A percentile compares a stretch with the other conserved stretches of the same genome.
Evolutionary conservation across 768 basidiomycete genomes (phyloP).

Genomic region (Strobilomyces dryophilus): DNA sequence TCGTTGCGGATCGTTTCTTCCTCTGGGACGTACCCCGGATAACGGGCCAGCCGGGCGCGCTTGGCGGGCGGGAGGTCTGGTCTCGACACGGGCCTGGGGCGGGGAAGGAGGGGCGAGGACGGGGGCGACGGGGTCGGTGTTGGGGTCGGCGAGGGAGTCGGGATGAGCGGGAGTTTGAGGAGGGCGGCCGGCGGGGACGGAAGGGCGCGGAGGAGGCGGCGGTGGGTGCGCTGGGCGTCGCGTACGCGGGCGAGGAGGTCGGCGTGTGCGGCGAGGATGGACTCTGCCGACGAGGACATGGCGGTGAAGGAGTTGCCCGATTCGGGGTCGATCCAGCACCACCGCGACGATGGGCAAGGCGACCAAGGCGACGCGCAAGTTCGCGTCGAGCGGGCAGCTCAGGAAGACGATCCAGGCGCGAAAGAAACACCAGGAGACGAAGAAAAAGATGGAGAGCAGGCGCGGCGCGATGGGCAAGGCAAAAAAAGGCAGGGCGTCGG

Average conservation of each 20-base stretch:
- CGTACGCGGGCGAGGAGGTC: conserved; percentile 56
- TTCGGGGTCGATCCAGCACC: conserved; percentile 1
- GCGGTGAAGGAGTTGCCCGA: conserved; percentile 14
- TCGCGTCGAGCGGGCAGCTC: conserved; percentile 82
- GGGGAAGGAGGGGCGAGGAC: conserved; percentile 38
- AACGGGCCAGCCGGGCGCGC: conserved; percentile 64
- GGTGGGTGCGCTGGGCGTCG: conserved; percentile 49
- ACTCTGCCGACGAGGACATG: conserved; percentile 39
- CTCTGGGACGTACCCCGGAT: conserved; percentile 81
- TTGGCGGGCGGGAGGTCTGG: conserved; percentile 65
- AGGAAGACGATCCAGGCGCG: conserved; percentile 82
- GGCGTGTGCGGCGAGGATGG: conserved; percentile 56
- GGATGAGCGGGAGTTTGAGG: conserved; percentile 53
- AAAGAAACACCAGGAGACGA: conserved; percentile 73
- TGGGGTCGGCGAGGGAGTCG: conserved; percentile 44
- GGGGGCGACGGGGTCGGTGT: conserved; percentile 49
- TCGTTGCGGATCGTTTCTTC: conserved; percentile 98
- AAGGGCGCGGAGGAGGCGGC: conserved; percentile 52
- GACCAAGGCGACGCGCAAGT: conserved; percentile 71
- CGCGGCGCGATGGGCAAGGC: conserved; percentile 42
- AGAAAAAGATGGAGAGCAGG: conserved; percentile 65
- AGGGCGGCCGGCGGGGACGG: conserved; percentile 54
- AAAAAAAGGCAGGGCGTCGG: conserved; percentile 18
- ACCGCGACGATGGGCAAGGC: conserved; percentile 53
- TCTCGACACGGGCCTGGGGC: conserved; percentile 37